A percentile compares a stretch with the other conserved stretches of the same genome.
These are phyloP conservation scores for Neonectria faginata DNA, from an alignment of 2,329 filamentous ascomycete genomes.

Conservation along the genomic window DNA sequence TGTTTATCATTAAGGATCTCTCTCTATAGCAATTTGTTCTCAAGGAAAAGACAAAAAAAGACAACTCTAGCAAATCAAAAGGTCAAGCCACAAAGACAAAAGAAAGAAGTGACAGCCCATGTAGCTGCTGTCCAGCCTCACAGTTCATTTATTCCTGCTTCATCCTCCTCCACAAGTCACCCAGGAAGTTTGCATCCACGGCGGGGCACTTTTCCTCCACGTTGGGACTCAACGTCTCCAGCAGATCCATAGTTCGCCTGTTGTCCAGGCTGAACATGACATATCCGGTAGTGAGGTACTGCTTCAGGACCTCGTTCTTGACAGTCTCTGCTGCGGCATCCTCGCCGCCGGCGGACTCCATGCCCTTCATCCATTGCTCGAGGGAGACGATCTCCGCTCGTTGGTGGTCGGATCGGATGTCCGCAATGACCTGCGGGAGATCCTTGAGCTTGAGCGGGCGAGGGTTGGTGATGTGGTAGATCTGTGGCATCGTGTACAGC, in stretches of 20 bases:
- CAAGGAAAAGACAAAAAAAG: slow-evolving; percentile 5
- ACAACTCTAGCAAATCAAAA: not conserved
- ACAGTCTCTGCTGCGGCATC: slow-evolving; percentile 34
- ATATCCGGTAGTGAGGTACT: slow-evolving; percentile 39
- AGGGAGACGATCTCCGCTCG: slow-evolving; percentile 31
- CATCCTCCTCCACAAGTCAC: slow-evolving; percentile 31
- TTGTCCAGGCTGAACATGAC: slow-evolving; percentile 44
- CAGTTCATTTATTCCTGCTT: slow-evolving; percentile 33
- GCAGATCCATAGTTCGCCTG: slow-evolving; percentile 30
- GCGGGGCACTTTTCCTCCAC: slow-evolving; percentile 35
- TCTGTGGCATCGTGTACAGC: slow-evolving; percentile 25
- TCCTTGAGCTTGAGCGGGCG: slow-evolving; percentile 38
- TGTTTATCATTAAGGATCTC: slow-evolving; percentile 18
- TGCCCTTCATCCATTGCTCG: slow-evolving; percentile 33
- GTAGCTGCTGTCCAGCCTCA: not conserved
- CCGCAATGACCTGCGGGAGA: slow-evolving; percentile 36
- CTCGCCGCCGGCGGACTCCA: slow-evolving; percentile 26
- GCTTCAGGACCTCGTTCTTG: slow-evolving; percentile 36
- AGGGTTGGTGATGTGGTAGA: slow-evolving; percentile 43
- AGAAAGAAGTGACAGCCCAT: not conserved
- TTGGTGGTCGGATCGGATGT: slow-evolving; percentile 30
- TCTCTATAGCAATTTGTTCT: slow-evolving; percentile 20
- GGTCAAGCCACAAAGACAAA: not conserved
- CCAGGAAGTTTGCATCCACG: slow-evolving; percentile 36
- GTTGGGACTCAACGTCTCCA: slow-evolving; percentile 36